Conservation (phyloP, 148 eudicot genomes). For the Persicaria tinctoria region DNA sequence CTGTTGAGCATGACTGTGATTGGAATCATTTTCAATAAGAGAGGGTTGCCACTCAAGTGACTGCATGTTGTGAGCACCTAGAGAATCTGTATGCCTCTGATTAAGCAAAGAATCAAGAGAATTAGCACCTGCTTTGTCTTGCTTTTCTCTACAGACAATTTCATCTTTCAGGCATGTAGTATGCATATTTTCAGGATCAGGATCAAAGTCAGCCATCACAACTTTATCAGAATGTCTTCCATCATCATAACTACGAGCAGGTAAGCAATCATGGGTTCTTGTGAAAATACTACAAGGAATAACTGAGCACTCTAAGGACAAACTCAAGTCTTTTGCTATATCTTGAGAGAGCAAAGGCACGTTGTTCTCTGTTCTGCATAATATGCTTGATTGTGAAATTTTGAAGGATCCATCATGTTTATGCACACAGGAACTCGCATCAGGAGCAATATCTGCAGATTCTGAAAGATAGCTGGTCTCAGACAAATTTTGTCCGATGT, state of each 20-base stretch:
- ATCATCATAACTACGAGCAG: constrained; percentile 20
- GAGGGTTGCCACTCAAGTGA: constrained; percentile 18
- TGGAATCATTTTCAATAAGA: constrained; percentile 16
- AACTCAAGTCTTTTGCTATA: constrained; percentile 34
- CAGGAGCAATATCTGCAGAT: constrained; percentile 63
- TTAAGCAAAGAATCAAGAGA: constrained; percentile 25
- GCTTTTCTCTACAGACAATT: constrained; percentile 18
- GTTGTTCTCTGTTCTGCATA: constrained; percentile 21
- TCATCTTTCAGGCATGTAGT: constrained; percentile 19
- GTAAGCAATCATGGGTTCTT: constrained; percentile 22
- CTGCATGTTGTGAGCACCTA: constrained; percentile 40
- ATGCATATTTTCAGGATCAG: constrained; percentile 17
- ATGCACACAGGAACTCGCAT: constrained; percentile 53
- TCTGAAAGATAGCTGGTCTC: constrained; percentile 82
- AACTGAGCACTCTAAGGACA: constrained; percentile 57
- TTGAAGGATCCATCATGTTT: constrained; percentile 25
- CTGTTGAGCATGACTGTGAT: constrained; percentile 16
- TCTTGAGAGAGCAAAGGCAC: constrained; percentile 33
- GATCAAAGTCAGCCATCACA: constrained; percentile 16
- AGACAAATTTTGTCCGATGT: constrained; percentile 28
- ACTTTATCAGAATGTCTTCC: constrained; percentile 15
- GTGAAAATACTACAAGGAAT: constrained; percentile 85
- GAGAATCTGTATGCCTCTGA: constrained; percentile 36
- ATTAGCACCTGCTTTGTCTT: constrained; percentile 16
- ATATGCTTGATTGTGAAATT: constrained; percentile 44